Evolutionary conservation across 306 rosid genomes (phyloP), one percentile per base, ranked within the genome.

Genomic region (Arachis hypogaea): DNA sequence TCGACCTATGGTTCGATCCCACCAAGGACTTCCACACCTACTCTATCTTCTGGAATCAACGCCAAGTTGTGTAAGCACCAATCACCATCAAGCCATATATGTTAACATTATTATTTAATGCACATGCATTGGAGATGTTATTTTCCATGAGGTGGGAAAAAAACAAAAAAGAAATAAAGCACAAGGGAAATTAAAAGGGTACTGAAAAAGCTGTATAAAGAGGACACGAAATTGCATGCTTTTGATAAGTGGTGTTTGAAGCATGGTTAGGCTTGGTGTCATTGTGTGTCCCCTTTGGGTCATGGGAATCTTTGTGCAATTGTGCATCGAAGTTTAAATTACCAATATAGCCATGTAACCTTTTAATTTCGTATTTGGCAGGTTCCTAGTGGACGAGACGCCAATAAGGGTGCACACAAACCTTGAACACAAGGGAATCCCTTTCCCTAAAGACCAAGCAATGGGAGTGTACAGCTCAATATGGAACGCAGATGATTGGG

Each of bases 401-500:
- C 98, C 97, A 28, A 85, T 92, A 4, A 82, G 99, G 67, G 96
- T 87, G 36, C 98, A 88, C 80, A 79, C 86, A 56, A 92, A 92
- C 77, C 65, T 95, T 83, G 99, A 95, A 46, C 85, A 81, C 81
- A 92, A 82, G 11, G 99, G 99, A 0, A 59, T 95, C 8, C 88
- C 99, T 0, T 92, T 80, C 63, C 98, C 98, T 0, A 83, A 86
- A 30, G 97, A 95, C 79, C 99, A 95, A 62, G 77, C 98, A 1
- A 95, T 95, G 98, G 97, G 99, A 0, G 92, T 95, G 0, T 91
- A 89, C 79, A 92, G 99, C 65, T 95, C 99, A 0, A 88, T 95
- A 22, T 95, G 98, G 99, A 95, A 92, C 11, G 99, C 96, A 0
- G 99, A 95, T 11, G 98, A 95, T 58, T 95, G 98, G 99, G 99